Evolutionary conservation across 1,284 basidiomycete species (phyloP), one percentile per base, ranked within the genome.

Genomic region (Salmacisia buchloeana): DNA sequence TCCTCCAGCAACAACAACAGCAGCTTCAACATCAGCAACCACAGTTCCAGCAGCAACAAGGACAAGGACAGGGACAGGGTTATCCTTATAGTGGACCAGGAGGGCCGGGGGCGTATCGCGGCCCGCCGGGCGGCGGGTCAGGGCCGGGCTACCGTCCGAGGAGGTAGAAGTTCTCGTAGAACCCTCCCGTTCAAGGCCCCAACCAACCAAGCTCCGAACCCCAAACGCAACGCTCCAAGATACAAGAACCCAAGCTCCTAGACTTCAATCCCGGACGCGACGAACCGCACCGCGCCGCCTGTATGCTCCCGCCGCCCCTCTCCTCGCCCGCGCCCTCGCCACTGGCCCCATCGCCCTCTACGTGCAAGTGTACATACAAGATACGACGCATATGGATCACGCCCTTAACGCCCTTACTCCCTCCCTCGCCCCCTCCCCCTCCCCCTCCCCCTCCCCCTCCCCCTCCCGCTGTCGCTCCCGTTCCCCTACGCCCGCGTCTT

Each of bases 31-130:
- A 27, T 23, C 43, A 31, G 35, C 57, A 58, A 31, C 31, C 59
- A 10, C 61, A 59, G 21, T 60, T 59, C 13, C 62, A 63, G 59
- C 66, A 63, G 49, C 61, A 56, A 39, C 41, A 58, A 13, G 62
- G 61, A 45, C 64, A 66, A 62, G 58, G 41, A 33, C 52, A 66
- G 18, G 27, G 58, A 33, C 63, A 61, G 23, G 60, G 65, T 4
- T 65, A 63, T 33, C 68, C 65, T 38, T 56, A 62, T 23, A 54
- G 63, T 39, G 65, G 60, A 39, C 39, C 39, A 25, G 46, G 15
- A 9, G 9, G 9, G 43, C 10, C 15, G 21, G 18, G 43, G 12
- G 43, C 43, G 46, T 25, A 35, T 52, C 6, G 13, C 9, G 46
- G 46, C 9, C 25, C 46, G n/a, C 46, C 23, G 6, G 9, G 46